Evolutionary conservation across 306 rosid species (phyloP), one percentile per base, ranked within the genome.

Genomic region (Begonia peltatifolia): DNA sequence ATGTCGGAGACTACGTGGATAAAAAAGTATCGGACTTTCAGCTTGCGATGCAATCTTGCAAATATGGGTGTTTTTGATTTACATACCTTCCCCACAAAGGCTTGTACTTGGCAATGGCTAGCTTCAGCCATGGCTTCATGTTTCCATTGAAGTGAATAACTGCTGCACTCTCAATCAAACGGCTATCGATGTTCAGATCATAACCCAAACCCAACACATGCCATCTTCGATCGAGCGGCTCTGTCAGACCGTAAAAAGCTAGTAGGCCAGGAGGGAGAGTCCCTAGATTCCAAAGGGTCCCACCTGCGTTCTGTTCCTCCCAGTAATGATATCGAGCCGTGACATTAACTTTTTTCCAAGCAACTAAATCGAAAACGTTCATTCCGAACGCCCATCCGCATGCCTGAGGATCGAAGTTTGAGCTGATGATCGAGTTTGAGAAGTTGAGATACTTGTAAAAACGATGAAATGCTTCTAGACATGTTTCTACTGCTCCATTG

Each of bases 171-270:
- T 87, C 94, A 46, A 84, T 87, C 69, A 87, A 71, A 50, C 96
- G 82, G 62, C 71, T 79, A 73, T 87, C 96, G 48, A 87, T 78
- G 47, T 84, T 81, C 50, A 71, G 68, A 71, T 87, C 94, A 63
- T 83, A 83, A 25, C 96, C 96, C 73, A 87, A 63, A 67, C 96
- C 96, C 68, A 87, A 63, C 42, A 83, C 96, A 74, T 87, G 96
- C 96, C 96, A 87, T 84, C 96, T 87, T 64, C 96, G 72, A 60
- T 87, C 96, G 54, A 87, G 96, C 41, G 96, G 94, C 70, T 87
- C 96, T 46, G 96, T 87, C 56, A 81, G 80, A 74, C 94, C 96
- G 63, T 81, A 84, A 62, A 87, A 87, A 25, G 83, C 65, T 30
- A 87, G 75, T 62, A 87, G 96, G 46, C 83, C 96, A 13, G 94